Evolutionary conservation across 2,329 filamentous ascomycete genomes (phyloP), one percentile per base, ranked within the genome.

Genomic region (Fusarium albidum): DNA sequence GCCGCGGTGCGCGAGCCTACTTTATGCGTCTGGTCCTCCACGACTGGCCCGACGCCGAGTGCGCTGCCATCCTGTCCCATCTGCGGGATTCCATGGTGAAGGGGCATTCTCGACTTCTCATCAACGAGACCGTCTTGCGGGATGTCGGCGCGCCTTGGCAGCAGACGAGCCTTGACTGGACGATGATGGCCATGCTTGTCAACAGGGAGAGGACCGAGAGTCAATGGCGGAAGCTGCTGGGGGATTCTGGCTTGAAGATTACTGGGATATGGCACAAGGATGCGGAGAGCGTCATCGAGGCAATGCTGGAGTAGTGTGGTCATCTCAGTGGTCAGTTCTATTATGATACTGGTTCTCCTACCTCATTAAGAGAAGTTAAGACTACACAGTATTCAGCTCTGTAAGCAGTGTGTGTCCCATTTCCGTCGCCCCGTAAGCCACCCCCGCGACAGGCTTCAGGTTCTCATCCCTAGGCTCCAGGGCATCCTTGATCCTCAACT

Each of bases 21-120:
- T 68, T 80, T 41, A 69, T 81, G 52, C 75, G 75, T 10, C 69
- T 72, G 52, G 77, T 81, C 29, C 64, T 82, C 6, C 79, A 81
- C 57, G 76, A 81, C 66, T 81, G 78, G 78, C 70, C 75, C 0
- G 74, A 80, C 34, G 65, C 66, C 4, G 64, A 76, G 17, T 63
- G 67, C 1, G 53, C 62, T 10, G 47, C 53, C 12, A 77, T 79
- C 28, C 57, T 73, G 2, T 31, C 41, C 6, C 43, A 60, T 18
- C 28, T 61, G 5, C 39, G 49, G 25, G 54, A 64, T 4, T 59
- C 57, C 25, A 63, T 65, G 57, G 34, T 14, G 7, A 49, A 44
- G 35, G 54, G 43, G 0, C 70, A 72, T 21, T 61, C 59, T 5
- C 45, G 39, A 29, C 26, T 63, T 3, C 42, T 61, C 12, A 61